Evolutionary conservation across 2,329 filamentous ascomycete genomes (phyloP), one percentile per base, ranked within the genome.

Genomic region (Beauveria sp.): DNA sequence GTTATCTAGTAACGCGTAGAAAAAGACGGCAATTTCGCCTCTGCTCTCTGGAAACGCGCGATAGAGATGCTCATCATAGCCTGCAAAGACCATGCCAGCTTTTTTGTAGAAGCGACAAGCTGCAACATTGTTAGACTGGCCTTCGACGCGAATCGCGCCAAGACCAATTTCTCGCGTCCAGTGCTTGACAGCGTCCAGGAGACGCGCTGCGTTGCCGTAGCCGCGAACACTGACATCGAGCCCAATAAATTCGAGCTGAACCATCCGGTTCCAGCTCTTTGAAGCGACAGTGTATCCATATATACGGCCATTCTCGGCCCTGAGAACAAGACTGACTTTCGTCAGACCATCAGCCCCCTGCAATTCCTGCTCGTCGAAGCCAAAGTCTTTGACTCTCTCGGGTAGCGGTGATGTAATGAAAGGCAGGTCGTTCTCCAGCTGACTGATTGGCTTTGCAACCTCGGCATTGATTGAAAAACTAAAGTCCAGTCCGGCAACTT

Each of bases 241-340:
- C 9, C 54, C 63, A n/a, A 66, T 62, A 12, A 58, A 64, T 3
- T 64, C 56, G 22, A 67, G 47, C 16, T 42, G 42, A 4, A 63
- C 65, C 65, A 67, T 64, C 34, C 61, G 65, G 26, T 66, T 67
- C 65, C 65, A 66, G 42, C 40, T 53, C 6, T 51, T 64, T 5
- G 59, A 52, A 8, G 65, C 65, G 38, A 63, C 47, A 2, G 62
- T 26, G 7, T 65, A 67, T 38, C 63, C 65, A 14, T 58, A 50
- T 1, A 66, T 24, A 14, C 57, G 24, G 20, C 45, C 51, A 6
- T 38, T 16, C 18, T 60, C 51, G n/a, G 38, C 57, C 14, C 22
- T 40, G 30, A 63, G 57, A 5, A 56, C 57, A 30, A 63, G 46
- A 63, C n/a, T 55, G 10, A 54, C 57, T 14, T 59, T 59, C 12